Base-by-base conservation (phyloP, 345 rosid species). In the Salix brachista region DNA sequence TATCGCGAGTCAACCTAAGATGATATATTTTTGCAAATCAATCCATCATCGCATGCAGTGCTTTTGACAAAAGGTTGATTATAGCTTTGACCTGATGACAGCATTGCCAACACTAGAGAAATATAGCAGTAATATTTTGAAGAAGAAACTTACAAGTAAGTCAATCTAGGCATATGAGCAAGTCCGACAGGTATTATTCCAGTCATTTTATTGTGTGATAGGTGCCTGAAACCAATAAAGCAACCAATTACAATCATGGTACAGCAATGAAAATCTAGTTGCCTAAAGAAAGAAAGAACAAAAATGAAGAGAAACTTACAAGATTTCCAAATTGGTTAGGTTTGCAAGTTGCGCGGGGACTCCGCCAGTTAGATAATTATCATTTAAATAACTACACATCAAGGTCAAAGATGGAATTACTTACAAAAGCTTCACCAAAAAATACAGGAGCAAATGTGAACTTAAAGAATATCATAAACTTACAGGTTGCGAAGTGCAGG, bases 271-370 rank as follows among this genome's bases (percentile, higher is more conserved):
- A 68, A n/a, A 75, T 71, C n/a, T 17, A 54, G 46, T 30, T 21
- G 17, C 34, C 1, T 19, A 9, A 37, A 8, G 56, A 69, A 39
- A 34, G 39, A 26, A 10, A 2, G 19, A 7, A 25, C 16, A 21
- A 70, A 70, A 39, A 50, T 23, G 23, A 66, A 61, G 16, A 23
- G 48, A 73, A 41, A 81, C 96, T 93, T 87, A 93, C 99, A 95
- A 70, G 79, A 95, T 91, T 85, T 95, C 99, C 87, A 95, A 81
- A 83, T 87, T 90, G 76, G 91, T 90, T 80, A 95, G 81, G 83
- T 93, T 95, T 56, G 98, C 89, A 28, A 95, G 92, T 79, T 95
- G 98, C 36, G 97, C 90, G 48, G 99, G 99, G 72, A 95, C 86
- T 39, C 97, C 97, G 83, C 99, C 98, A 67, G 94, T 93, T 77